A percentile compares a stretch with the other conserved stretches of the same genome.
These are phyloP conservation scores for Lanzia echinophila DNA, from an alignment of 2,329 filamentous ascomycete genomes.

Conservation along the genomic window DNA sequence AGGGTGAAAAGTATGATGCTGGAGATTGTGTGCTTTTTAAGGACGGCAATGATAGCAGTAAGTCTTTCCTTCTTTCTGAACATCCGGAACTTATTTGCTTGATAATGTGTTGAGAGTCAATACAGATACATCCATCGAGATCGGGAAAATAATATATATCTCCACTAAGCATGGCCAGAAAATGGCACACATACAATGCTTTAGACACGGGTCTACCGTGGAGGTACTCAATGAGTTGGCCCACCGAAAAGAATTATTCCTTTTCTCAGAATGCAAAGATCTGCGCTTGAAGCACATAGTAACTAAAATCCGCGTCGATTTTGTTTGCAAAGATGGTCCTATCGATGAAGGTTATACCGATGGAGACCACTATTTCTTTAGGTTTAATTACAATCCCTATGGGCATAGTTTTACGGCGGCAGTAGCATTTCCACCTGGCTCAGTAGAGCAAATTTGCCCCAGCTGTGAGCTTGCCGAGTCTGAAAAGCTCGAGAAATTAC, in stretches of 20 bases:
- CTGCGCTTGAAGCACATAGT: constrained; percentile 3
- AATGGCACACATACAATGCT: constrained; percentile 16
- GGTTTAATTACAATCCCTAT: constrained; percentile 1
- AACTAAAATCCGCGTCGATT: constrained; percentile 15
- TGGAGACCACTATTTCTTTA: constrained; percentile 12
- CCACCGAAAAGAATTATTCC: constrained; percentile 15
- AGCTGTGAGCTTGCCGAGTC: neutral
- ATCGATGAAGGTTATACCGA: constrained; percentile 2
- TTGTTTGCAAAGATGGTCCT: neutral
- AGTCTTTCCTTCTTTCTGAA: no score
- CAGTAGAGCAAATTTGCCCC: neutral
- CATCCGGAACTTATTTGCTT: no score
- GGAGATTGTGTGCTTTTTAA: no score
- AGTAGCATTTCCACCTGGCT: no score
- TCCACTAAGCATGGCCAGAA: neutral
- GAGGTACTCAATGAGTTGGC: constrained; percentile 12
- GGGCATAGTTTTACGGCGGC: constrained; percentile 7
- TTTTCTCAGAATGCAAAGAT: constrained; percentile 12
- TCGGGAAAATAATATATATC: no score
- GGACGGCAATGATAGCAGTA: no score
- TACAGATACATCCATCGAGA: no score
- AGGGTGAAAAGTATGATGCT: no score
- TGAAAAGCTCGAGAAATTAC: neutral
- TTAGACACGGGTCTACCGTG: constrained; percentile 14
- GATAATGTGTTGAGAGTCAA: no score